Base-by-base conservation (phyloP, 495 filamentous ascomycete species). In the Penicilliopsis zonata region DNA sequence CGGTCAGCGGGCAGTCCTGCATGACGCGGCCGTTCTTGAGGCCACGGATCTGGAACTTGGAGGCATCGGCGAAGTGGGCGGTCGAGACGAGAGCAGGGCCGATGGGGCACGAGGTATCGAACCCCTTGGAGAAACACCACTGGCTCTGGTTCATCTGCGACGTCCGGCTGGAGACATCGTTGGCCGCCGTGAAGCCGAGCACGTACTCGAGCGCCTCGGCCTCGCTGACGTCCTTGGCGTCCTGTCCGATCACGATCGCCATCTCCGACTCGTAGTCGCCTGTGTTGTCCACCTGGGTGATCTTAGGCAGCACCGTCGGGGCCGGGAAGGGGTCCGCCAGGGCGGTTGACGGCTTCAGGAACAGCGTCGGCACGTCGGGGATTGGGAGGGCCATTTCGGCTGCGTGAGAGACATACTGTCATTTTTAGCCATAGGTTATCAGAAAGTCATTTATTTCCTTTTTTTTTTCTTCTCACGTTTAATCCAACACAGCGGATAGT, bases 181-280 rank as follows among this genome's bases (percentile, higher is more conserved):
- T 82, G 35, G 83, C 82, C 31, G 82, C 72, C 3, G 78, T 70
- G 44, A 87, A 92, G 2, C 84, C 85, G 2, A 86, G 59, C 1
- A 90, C 80, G 42, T 87, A 78, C 38, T 79, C 66, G 8, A 88
- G 55, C 1, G 84, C 85, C 17, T 76, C 58, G 0, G 64, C 57
- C 47, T 85, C 80, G 5, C 74, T 45, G 14, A 90, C 75, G 41
- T 88, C 74, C 26, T 61, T 59, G 21, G 72, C 79, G 14, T 70
- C 55, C 45, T 74, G 76, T 14, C 82, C 82, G 39, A 90, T 86
- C 1, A 90, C 54, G 29, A 72, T 70, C 2, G 83, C 79, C 36
- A 92, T 71, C 51, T 92, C 84, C 30, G 78, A 82, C 48, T 90
- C 85, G 41, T 87, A 92, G 48, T 90, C 85, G 5, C 86, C 63